phyloP scores from a whole-genome alignment of 1,284 basidiomycete species.

The Coniophora puteana region DNA sequence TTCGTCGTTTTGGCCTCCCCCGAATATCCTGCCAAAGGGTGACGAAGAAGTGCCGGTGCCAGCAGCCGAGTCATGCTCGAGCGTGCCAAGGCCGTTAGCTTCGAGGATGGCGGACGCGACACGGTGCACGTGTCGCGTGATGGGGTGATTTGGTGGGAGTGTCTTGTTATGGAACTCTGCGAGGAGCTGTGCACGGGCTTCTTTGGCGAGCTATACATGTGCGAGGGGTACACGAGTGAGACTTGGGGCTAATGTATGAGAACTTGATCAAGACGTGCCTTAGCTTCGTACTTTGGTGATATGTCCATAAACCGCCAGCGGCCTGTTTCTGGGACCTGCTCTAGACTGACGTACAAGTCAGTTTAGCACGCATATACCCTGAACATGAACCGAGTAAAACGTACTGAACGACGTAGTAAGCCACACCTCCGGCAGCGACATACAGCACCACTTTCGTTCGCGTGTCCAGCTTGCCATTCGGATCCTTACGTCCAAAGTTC shows the following conservation, averaged over 20 bases:
- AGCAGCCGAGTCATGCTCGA: slow-evolving; percentile 11
- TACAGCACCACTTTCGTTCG: slow-evolving; percentile 17
- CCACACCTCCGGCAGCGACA: slow-evolving; percentile 18
- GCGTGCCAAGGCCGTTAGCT: slow-evolving; percentile 62
- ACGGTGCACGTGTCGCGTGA: slow-evolving; percentile 62
- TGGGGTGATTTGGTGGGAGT: slow-evolving; percentile 67
- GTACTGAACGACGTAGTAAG: slow-evolving; percentile 27
- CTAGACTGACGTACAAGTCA: slow-evolving; percentile 49
- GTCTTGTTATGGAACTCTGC: slow-evolving; percentile 54
- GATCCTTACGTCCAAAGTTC: no score
- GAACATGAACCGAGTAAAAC: slow-evolving; percentile 6
- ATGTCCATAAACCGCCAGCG: slow-evolving; percentile 84
- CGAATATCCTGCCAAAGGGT: no score
- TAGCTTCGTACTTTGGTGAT: slow-evolving; percentile 53
- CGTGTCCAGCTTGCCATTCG: slow-evolving; percentile 10
- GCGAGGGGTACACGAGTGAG: not conserved
- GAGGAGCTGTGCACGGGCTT: slow-evolving; percentile 49
- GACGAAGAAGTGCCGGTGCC: not conserved
- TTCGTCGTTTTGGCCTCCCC: no score
- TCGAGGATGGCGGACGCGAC: slow-evolving; percentile 75
- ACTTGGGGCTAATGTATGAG: not conserved
- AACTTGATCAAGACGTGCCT: slow-evolving; percentile 26
- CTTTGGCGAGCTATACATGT: slow-evolving; percentile 40
- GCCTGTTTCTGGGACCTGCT: slow-evolving; percentile 80
- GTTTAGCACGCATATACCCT: slow-evolving; percentile 1